These are phyloP conservation scores for Colletotrichum sp. DNA, from an alignment of 2,329 filamentous ascomycete genomes.

Conservation along the genomic window DNA sequence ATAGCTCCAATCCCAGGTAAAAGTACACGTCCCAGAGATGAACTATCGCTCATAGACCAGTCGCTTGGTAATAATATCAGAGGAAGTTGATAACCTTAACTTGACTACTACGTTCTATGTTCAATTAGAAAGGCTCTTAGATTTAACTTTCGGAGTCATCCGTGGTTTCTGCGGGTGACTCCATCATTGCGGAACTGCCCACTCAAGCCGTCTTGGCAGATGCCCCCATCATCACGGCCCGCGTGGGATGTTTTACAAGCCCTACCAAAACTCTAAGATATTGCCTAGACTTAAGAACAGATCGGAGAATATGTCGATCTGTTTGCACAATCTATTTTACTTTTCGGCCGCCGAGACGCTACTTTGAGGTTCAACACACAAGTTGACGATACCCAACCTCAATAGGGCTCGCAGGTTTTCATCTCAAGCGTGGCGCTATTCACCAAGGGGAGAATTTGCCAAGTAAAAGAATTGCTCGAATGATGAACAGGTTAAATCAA, in stretches of 20 bases:
- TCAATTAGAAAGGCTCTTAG: rapidly evolving
- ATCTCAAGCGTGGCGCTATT: rapidly evolving
- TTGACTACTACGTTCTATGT: neutral
- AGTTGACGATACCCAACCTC: neutral
- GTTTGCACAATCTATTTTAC: neutral
- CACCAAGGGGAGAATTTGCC: neutral
- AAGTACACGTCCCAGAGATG: rapidly evolving
- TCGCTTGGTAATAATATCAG: neutral
- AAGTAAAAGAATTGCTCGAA: rapidly evolving
- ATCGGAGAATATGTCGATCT: neutral
- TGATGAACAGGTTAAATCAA: no score
- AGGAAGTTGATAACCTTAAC: neutral
- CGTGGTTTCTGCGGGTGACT: neutral
- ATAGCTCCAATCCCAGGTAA: neutral
- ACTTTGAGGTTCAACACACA: neutral
- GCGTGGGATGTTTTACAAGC: neutral
- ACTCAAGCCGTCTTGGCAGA: neutral
- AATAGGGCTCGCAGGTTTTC: rapidly evolving
- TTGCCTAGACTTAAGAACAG: neutral
- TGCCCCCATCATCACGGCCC: neutral
- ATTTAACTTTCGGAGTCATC: neutral
- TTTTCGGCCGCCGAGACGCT: neutral
- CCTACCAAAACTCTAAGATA: neutral
- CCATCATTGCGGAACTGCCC: neutral
- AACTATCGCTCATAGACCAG: neutral